A percentile compares a stretch with the other conserved stretches of the same genome.
These are phyloP conservation scores for Sugiyamaella lignohabitans DNA, from an alignment of 805 yeast genomes.

Conservation along the genomic window DNA sequence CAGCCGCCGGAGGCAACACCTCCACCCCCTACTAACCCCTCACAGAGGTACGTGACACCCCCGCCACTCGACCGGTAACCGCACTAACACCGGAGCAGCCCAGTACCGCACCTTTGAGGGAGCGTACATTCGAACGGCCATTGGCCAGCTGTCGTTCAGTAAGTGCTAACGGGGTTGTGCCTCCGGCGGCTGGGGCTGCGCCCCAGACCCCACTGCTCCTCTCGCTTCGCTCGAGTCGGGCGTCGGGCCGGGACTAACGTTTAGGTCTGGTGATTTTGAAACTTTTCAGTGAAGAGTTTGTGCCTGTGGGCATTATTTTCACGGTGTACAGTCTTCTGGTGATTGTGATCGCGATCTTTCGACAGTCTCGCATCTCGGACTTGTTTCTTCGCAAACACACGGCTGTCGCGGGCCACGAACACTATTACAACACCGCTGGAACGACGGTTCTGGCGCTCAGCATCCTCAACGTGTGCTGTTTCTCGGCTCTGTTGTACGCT, in stretches of 20 bases:
- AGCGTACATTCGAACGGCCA: constrained; percentile 67
- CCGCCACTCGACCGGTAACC: no score
- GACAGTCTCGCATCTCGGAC: constrained; percentile 29
- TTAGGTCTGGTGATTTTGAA: constrained; percentile 52
- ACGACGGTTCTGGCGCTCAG: constrained; percentile 49
- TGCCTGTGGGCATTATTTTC: constrained; percentile 60
- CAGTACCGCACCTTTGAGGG: constrained; percentile 83
- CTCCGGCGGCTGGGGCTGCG: neutral
- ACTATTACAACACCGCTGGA: constrained; percentile 56
- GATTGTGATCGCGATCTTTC: constrained; percentile 35
- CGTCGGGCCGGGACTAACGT: neutral
- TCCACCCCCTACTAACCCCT: no score
- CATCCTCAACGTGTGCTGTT: constrained; percentile 44
- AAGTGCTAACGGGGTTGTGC: constrained; percentile 12
- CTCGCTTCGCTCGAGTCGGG: no score
- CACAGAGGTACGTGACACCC: no score
- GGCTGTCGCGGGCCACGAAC: constrained; percentile 27
- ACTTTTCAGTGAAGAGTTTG: constrained; percentile 55
- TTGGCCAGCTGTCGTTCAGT: constrained; percentile 59
- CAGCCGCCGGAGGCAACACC: no score
- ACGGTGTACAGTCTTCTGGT: constrained; percentile 52
- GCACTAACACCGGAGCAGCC: no score
- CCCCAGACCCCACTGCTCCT: neutral
- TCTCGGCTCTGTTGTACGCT: constrained; percentile 42
- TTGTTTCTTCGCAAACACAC: constrained; percentile 32